These are phyloP conservation scores for Coriolopsis trogii DNA, from an alignment of 1,284 basidiomycete genomes.

Conservation along the genomic window DNA sequence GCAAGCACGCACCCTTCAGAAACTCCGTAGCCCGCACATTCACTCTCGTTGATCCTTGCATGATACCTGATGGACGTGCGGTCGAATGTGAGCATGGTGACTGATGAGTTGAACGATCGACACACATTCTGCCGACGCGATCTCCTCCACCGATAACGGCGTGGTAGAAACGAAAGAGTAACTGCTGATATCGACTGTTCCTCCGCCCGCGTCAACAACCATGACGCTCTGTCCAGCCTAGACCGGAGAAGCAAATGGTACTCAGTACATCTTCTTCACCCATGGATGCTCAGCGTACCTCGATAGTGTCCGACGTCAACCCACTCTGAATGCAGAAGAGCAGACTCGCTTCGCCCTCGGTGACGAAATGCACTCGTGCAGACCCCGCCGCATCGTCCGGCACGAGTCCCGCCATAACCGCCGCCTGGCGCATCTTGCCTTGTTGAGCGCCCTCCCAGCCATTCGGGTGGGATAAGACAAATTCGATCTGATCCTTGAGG, in stretches of 20 bases:
- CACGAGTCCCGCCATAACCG: slow-evolving; percentile 37
- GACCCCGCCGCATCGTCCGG: slow-evolving; percentile 32
- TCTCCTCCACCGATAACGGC: slow-evolving; percentile 16
- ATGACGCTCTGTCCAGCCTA: slow-evolving; percentile 47
- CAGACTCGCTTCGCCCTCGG: slow-evolving; percentile 55
- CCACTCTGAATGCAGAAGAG: slow-evolving; percentile 48
- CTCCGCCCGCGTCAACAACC: slow-evolving; percentile 60
- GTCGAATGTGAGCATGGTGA: background rate
- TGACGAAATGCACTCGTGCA: slow-evolving; percentile 45
- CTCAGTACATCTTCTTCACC: no score
- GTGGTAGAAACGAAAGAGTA: slow-evolving; percentile 38
- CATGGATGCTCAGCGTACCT: no score
- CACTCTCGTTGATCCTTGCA: slow-evolving; percentile 31
- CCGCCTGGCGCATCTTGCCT: slow-evolving; percentile 42
- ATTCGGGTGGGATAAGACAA: slow-evolving; percentile 46
- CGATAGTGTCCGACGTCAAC: slow-evolving; percentile 35
- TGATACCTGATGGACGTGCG: slow-evolving; percentile 29
- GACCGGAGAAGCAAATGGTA: no score
- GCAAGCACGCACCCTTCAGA: slow-evolving; percentile 28
- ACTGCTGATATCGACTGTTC: slow-evolving; percentile 57
- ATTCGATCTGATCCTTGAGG: slow-evolving; percentile 36
- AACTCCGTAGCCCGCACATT: slow-evolving; percentile 36
- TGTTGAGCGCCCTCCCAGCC: slow-evolving; percentile 49
- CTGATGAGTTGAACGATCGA: background rate
- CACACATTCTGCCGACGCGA: slow-evolving; percentile 15